Base-by-base conservation (phyloP, 2,329 filamentous ascomycete species). In the Cladosporium sp. region DNA sequence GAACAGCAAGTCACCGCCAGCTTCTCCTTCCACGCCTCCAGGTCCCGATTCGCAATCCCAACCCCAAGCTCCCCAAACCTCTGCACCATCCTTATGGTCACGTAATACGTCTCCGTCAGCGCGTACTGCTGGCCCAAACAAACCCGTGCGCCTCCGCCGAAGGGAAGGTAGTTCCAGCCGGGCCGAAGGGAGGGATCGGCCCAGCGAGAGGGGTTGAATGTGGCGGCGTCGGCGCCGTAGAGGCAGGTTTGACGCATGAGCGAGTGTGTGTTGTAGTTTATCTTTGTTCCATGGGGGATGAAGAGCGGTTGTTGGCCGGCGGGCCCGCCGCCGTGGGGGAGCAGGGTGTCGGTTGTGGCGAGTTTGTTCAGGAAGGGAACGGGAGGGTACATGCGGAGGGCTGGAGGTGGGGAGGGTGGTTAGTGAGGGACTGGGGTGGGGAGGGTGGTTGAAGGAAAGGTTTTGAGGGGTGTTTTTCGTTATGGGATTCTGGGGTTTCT, bases 311-410 rank as follows among this genome's bases (percentile, higher is more conserved):
- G 74, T 1, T 75, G 72, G 36, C 78, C 77, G 59, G 81, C 75
- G 1, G 71, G 65, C 0, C 80, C 80, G 30, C 79, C 80, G 40
- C 80, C 89, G 20, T 77, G 79, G 0, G 90, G 89, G 4, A 94
- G 81, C 0, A 85, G 88, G 4, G 89, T 92, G 74, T 92, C 87
- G 57, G 78, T 80, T n/a, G 91, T 80, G 15, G 89, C 82, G 19
- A 85, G 76, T 61, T 89, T 86, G 49, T 90, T 80, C 72, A 92
- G 92, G 78, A 88, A 89, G 2, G 90, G 89, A 1, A 93, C 87
- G 11, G 83, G 79, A 1, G 89, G 88, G 72, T 92, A 91, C 15
- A 92, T 75, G 15, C 89, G 85, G 62, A 92, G 81, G 0, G 63
- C 64, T 67, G 20, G 9, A 11, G 8, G 28, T 55, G 11, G 1